Conservation (phyloP, 2,329 filamentous ascomycete species). For the Aureobasidium subglaciale region DNA sequence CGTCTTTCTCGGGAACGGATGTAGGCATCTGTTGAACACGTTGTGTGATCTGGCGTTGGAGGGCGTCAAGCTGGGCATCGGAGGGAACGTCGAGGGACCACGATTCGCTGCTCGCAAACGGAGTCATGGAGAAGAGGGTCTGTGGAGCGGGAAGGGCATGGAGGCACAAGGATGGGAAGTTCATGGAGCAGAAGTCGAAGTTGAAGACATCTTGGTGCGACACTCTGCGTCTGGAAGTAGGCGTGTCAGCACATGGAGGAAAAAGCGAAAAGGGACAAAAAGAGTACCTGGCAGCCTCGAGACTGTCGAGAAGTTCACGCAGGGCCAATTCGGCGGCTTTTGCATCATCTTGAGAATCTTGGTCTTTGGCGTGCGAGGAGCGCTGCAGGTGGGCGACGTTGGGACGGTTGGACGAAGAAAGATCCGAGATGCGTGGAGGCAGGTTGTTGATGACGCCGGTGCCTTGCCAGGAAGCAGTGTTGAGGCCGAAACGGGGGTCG, state of each 20-base stretch:
- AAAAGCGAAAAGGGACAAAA: not conserved
- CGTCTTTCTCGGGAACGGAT: conserved; percentile 48
- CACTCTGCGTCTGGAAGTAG: conserved; percentile 29
- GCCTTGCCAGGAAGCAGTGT: conserved; percentile 21
- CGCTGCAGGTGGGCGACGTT: not conserved
- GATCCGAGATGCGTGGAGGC: conserved; percentile 28
- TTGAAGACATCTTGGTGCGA: conserved; percentile 49
- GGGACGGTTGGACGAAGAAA: not conserved
- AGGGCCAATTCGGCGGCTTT: conserved; percentile 78
- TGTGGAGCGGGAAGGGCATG: conserved; percentile 73
- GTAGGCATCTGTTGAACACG: conserved; percentile 26
- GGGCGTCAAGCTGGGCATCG: conserved; percentile 63
- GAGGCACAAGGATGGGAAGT: conserved; percentile 78
- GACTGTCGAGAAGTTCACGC: conserved; percentile 71
- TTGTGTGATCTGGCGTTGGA: conserved; percentile 35
- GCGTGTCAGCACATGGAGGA: conserved; percentile 2
- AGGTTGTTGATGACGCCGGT: conserved; percentile 75
- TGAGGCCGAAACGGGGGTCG: conserved; percentile 12
- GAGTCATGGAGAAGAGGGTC: conserved; percentile 73
- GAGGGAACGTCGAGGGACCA: conserved; percentile 76
- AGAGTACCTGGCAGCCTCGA: conserved; percentile 70
- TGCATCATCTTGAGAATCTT: conserved; percentile 5
- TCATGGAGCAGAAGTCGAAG: conserved; percentile 77
- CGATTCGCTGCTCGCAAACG: conserved; percentile 68
- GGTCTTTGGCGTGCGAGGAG: conserved; percentile 8